These are phyloP conservation scores for Phytophthora idaei DNA, from an alignment of 352 stramenopile genomes.

Conservation along the genomic window DNA sequence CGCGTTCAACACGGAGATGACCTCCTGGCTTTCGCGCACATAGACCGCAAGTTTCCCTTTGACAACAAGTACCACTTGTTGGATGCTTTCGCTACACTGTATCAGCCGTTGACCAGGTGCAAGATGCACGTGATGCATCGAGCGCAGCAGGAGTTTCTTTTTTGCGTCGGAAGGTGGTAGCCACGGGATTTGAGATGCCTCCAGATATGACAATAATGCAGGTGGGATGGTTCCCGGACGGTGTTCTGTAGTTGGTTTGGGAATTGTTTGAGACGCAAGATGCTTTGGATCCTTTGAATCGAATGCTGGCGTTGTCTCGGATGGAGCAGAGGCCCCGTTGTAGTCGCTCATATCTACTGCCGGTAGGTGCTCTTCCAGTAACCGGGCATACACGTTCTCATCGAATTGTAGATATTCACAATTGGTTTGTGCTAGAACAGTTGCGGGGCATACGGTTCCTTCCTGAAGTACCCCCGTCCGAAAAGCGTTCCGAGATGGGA, in stretches of 20 bases:
- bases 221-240: conserved; percentile 15
- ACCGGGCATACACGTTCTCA: conserved; percentile 41
- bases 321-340: not conserved
- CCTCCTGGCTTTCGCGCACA: conserved; percentile 47
- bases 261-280: not conserved
- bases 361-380: conserved; percentile 45
- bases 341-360: conserved; percentile 41
- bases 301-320: not conserved
- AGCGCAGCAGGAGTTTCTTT: conserved; percentile 44
- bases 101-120: conserved; percentile 50
- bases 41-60: conserved; percentile 48
- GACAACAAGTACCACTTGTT: conserved; percentile 58
- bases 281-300: not conserved
- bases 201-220: conserved; percentile 36
- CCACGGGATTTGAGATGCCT: conserved; percentile 39
- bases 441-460: conserved; percentile 46
- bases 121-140: conserved; percentile 37
- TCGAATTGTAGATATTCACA: conserved; percentile 61
- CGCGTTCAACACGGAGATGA: conserved; percentile 45
- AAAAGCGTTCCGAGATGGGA: conserved; percentile 58
- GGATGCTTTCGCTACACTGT: conserved; percentile 42
- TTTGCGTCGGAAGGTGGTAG: conserved; percentile 35
- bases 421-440: conserved; percentile 58
- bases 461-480: conserved; percentile 57
- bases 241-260: not conserved